These are phyloP conservation scores for Alternaria triticimaculans DNA, from an alignment of 2,329 filamentous ascomycete species.

Conservation along the genomic window DNA sequence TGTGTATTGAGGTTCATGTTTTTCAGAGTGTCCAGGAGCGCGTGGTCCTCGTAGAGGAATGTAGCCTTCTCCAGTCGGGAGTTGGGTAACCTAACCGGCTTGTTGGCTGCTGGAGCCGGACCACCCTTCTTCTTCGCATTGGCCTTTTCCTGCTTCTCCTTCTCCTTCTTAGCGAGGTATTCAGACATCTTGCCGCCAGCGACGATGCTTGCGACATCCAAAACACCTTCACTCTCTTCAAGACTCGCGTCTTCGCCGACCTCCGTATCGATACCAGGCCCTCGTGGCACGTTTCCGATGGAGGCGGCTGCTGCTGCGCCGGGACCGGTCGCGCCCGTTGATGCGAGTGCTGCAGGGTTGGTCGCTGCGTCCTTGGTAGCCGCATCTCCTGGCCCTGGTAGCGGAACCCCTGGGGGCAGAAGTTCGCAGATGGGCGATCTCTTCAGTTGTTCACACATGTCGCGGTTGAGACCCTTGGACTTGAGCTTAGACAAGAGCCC, in stretches of 20 bases:
- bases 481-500: slow-evolving; percentile 71
- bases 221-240: slow-evolving; percentile 72
- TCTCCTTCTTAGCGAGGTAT: slow-evolving; percentile 82
- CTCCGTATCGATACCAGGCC: slow-evolving; percentile 62
- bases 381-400: slow-evolving; percentile 59
- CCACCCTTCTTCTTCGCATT: slow-evolving; percentile 64
- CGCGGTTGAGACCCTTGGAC: slow-evolving; percentile 62
- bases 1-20: slow-evolving; percentile 56
- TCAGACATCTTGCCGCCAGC: slow-evolving; percentile 81
- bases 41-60: slow-evolving; percentile 76
- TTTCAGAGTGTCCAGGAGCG: slow-evolving; percentile 61
- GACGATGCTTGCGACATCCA: slow-evolving; percentile 85
- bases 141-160: slow-evolving; percentile 73
- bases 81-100: slow-evolving; percentile 70
- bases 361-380: slow-evolving; percentile 46
- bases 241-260: slow-evolving; percentile 59
- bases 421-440: slow-evolving; percentile 68
- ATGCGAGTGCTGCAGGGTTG: slow-evolving; percentile 64
- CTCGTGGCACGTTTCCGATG: slow-evolving; percentile 56
- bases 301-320: slow-evolving; percentile 53
- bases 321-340: slow-evolving; percentile 59
- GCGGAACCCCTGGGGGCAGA: slow-evolving; percentile 59
- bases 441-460: slow-evolving; percentile 72
- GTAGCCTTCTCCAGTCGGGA: slow-evolving; percentile 71
- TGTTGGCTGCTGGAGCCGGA: slow-evolving; percentile 67